phyloP scores from a whole-genome alignment of 2,329 filamentous ascomycete genomes.

The Xylaria sp. region DNA sequence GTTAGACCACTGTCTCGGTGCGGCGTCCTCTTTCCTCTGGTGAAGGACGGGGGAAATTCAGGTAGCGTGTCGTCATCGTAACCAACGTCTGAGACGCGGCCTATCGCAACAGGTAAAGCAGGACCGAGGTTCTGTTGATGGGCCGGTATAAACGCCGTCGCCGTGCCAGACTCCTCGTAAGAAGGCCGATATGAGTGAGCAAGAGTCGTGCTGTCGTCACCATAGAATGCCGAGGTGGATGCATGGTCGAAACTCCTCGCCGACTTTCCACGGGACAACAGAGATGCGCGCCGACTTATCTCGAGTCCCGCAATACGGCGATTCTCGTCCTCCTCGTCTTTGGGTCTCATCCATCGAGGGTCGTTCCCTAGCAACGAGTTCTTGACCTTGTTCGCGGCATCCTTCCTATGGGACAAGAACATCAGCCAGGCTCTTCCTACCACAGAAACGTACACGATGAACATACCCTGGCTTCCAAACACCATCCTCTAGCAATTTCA shows the following conservation, averaged over 20 bases:
- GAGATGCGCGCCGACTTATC: constrained; percentile 39
- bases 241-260: constrained; percentile 27
- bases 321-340: constrained; percentile 53
- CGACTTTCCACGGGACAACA: constrained; percentile 29
- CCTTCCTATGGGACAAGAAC: constrained; percentile 44
- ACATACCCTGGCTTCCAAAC: constrained; percentile 51
- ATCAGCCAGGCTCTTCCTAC: constrained; percentile 14
- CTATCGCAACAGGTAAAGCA: constrained; percentile 1
- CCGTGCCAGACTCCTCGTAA: constrained; percentile 18
- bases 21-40: constrained; percentile 10
- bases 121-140: constrained; percentile 6
- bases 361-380: constrained; percentile 60
- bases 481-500: constrained; percentile 50
- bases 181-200: constrained; percentile 30
- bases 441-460: constrained; percentile 2
- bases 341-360: constrained; percentile 59
- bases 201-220: constrained; percentile 29
- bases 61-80: background rate
- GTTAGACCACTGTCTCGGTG: constrained; percentile 34
- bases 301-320: constrained; percentile 48
- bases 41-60: constrained; percentile 5
- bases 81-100: background rate
- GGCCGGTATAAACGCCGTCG: background rate
- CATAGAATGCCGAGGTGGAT: constrained; percentile 29
- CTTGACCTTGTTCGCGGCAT: constrained; percentile 62